These are phyloP conservation scores for Pisolithus microcarpus DNA, from an alignment of 768 basidiomycete species.

Conservation along the genomic window DNA sequence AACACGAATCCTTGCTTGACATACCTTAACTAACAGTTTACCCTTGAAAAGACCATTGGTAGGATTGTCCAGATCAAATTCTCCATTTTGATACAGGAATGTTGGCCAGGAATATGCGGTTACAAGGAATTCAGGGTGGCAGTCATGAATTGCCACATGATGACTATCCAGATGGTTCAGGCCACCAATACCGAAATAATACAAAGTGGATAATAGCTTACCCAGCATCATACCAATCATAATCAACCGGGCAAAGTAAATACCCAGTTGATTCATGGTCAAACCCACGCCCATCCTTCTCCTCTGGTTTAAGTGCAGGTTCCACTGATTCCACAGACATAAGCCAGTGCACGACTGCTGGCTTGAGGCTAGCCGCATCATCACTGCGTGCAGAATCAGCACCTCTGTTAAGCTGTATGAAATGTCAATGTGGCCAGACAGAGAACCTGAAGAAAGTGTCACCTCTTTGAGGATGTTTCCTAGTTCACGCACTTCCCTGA, in stretches of 20 bases:
- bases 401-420: too few species aligned
- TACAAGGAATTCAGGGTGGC: conserved; percentile 9
- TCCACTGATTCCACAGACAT: too few species aligned
- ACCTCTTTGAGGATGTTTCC: too few species aligned
- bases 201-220: too few species aligned
- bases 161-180: background rate
- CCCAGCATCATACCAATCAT: background rate
- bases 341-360: too few species aligned
- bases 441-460: too few species aligned
- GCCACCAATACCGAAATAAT: too few species aligned
- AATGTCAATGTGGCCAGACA: too few species aligned
- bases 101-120: conserved; percentile 13
- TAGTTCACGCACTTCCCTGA: too few species aligned
- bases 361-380: too few species aligned
- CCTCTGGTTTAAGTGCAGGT: background rate
- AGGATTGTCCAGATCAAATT: conserved; percentile 6
- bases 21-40: conserved; percentile 11
- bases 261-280: background rate
- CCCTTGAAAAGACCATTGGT: conserved; percentile 15
- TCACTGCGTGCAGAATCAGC: too few species aligned
- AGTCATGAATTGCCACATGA: conserved; percentile 6
- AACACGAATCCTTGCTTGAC: background rate
- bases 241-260: background rate
- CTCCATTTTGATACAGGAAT: conserved; percentile 12
- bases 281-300: background rate